Percentiles rank a stretch among this genome's conserved stretches.
Evolutionary conservation across 1,139 yeast genomes (phyloP).

Genomic region (Scheffersomyces segobiensis): DNA sequence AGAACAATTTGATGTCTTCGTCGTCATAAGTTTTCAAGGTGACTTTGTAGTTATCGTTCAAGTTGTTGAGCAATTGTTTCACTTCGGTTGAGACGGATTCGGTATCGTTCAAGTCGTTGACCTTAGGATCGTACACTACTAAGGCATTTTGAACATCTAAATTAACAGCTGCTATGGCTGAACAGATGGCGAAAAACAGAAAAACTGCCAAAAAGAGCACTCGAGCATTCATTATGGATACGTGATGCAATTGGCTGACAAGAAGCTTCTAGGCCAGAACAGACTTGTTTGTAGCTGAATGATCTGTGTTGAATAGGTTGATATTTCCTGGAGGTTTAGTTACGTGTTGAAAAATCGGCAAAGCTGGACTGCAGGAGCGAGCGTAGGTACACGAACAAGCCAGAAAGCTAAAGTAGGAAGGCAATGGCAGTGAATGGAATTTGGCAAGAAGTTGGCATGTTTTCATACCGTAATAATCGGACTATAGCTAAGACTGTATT

Average conservation of each 20-base stretch:
- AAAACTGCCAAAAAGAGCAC: constrained; percentile 1
- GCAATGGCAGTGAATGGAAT: background rate
- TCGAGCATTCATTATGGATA: background rate
- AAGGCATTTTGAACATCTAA: constrained; percentile 18
- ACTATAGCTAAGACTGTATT: background rate
- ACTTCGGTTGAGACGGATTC: constrained; percentile 17
- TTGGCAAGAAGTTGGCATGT: background rate
- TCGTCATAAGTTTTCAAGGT: constrained; percentile 29
- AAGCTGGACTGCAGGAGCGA: background rate
- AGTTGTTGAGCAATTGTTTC: constrained; percentile 19
- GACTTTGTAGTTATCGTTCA: constrained; percentile 23
- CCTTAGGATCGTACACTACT: constrained; percentile 33
- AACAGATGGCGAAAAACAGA: constrained; percentile 6
- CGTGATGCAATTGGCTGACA: background rate
- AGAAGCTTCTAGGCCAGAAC: background rate
- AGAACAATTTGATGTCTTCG: constrained; percentile 22
- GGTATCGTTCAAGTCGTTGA: constrained; percentile 22
- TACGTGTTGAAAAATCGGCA: background rate
- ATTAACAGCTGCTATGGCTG: constrained; percentile 2
- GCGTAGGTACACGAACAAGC: background rate
- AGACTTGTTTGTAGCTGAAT: background rate
- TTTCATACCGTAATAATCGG: too few relatives aligned
- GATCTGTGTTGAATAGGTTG: background rate
- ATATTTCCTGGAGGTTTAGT: background rate
- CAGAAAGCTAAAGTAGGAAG: background rate